These are phyloP conservation scores for Penicillium sp. DNA, from an alignment of 2,329 filamentous ascomycete species.

Conservation along the genomic window DNA sequence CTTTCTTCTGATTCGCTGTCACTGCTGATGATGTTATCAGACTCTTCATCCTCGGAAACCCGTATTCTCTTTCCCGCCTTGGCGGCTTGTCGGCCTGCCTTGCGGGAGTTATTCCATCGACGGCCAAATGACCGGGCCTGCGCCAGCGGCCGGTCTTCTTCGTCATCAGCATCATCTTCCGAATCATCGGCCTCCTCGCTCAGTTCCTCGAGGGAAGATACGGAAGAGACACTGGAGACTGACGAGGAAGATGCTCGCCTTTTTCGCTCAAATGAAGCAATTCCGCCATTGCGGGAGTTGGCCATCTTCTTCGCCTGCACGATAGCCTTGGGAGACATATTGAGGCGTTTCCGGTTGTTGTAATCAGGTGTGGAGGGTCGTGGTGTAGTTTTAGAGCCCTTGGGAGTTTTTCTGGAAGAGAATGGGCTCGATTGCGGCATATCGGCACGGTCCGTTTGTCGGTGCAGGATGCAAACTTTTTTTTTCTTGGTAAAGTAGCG, in stretches of 20 bases:
- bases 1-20: conserved; percentile 36
- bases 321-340: conserved; percentile 20
- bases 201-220: conserved; percentile 36
- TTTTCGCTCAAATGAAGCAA: conserved; percentile 29
- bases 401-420: conserved; percentile 29
- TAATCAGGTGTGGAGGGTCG: conserved; percentile 25
- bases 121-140: conserved; percentile 45
- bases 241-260: conserved; percentile 37
- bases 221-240: conserved; percentile 39
- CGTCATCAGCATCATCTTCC: conserved; percentile 44
- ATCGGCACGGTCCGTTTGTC: conserved; percentile 3
- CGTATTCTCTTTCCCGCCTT: conserved; percentile 33
- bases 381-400: conserved; percentile 26
- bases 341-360: conserved; percentile 22
- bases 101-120: conserved; percentile 34
- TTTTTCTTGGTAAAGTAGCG: neutral
- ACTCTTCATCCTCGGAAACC: conserved; percentile 35
- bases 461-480: neutral
- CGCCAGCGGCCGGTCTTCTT: conserved; percentile 43
- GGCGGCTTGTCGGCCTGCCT: conserved; percentile 40
- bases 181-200: conserved; percentile 40
- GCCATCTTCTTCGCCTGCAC: conserved; percentile 28
- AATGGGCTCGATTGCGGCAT: conserved; percentile 28
- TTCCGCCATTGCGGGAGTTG: conserved; percentile 23
- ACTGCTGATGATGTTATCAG: conserved; percentile 30